phyloP scores from a whole-genome alignment of 1,284 basidiomycete species.

The Ustilago bromivora region DNA sequence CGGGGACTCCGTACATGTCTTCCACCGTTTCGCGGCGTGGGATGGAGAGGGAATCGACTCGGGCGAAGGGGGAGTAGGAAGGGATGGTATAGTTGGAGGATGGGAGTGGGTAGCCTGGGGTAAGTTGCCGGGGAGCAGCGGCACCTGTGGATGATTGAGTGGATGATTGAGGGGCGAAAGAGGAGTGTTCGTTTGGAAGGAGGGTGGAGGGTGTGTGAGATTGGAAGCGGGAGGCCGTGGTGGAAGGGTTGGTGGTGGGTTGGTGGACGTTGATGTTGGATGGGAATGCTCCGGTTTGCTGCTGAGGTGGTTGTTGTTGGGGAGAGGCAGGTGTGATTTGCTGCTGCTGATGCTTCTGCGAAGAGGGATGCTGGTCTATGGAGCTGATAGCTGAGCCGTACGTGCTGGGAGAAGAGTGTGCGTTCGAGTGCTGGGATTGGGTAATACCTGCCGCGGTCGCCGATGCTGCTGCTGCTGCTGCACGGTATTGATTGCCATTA shows the following conservation, averaged over 20 bases:
- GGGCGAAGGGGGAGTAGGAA: constrained; percentile 67
- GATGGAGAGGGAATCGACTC: constrained; percentile 61
- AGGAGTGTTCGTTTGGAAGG: constrained; percentile 39
- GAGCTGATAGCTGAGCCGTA: constrained; percentile 37
- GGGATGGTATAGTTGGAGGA: constrained; percentile 54
- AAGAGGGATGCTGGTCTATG: constrained; percentile 9
- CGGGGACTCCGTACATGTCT: constrained; percentile 90
- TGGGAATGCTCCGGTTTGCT: constrained; percentile 29
- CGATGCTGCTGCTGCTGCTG: constrained; percentile 4
- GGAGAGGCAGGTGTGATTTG: not conserved
- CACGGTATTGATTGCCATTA: constrained; percentile 6
- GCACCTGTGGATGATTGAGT: constrained; percentile 7
- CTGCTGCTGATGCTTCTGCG: not conserved
- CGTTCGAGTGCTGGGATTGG: constrained; percentile 18
- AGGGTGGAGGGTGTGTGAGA: constrained; percentile 53
- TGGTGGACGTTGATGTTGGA: constrained; percentile 19
- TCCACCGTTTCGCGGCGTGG: constrained; percentile 74
- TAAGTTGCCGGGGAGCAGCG: constrained; percentile 37
- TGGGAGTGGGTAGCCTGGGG: constrained; percentile 54
- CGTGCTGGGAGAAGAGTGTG: constrained; percentile 35
- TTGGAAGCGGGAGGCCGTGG: constrained; percentile 38
- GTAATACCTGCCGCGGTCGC: not conserved
- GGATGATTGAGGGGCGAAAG: constrained; percentile 16
- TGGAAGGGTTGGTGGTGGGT: not conserved
- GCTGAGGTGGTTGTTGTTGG: constrained; percentile 10